Base-by-base conservation (phyloP, 2,329 filamentous ascomycete genomes). In the Lojkania enalia region DNA sequence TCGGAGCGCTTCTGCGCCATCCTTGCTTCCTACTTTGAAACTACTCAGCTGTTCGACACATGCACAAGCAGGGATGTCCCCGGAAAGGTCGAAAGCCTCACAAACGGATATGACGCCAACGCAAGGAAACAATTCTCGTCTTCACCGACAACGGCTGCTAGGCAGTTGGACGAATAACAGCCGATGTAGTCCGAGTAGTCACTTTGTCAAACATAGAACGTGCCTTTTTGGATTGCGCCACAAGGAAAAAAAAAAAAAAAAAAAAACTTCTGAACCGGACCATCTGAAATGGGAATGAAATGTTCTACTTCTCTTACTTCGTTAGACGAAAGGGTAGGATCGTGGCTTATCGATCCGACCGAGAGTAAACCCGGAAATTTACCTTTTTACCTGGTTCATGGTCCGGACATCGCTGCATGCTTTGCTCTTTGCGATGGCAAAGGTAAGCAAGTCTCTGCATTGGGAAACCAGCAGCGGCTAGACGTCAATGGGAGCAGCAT, bases 161-260 rank as follows among this genome's bases (percentile, higher is more conserved):
- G 9, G 30, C 30, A 33, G 30, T 57, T 57, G 54, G 52, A 46
- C 43, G 48, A 52, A 49, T 33, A 43, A 37, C 44, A 39, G 35
- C 44, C 30, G 47, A 42, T 44, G 43, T 48, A 46, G 50, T 46
- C 39, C 44, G 55, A 49, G 59, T 59, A 46, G 55, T 52, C 53
- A 46, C 51, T 42, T 54, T 51, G 54, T 49, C 50, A 50, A 35
- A 50, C 48, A 48, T 48, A 55, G 54, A 61, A 60, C 60, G 58
- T 63, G 60, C 58, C 46, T 45, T 36, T 38, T n/a, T n/a, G n/a
- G n/a, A n/a, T n/a, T n/a, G n/a, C n/a, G n/a, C n/a, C n/a, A n/a
- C n/a, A n/a, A n/a, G n/a, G n/a, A n/a, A n/a, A n/a, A n/a, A n/a
- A n/a, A n/a, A n/a, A n/a, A n/a, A n/a, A n/a, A n/a, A n/a, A n/a